These are phyloP conservation scores for Pseudopyrenochaeta lycopersici DNA, from an alignment of 2,329 filamentous ascomycete genomes.

Conservation along the genomic window DNA sequence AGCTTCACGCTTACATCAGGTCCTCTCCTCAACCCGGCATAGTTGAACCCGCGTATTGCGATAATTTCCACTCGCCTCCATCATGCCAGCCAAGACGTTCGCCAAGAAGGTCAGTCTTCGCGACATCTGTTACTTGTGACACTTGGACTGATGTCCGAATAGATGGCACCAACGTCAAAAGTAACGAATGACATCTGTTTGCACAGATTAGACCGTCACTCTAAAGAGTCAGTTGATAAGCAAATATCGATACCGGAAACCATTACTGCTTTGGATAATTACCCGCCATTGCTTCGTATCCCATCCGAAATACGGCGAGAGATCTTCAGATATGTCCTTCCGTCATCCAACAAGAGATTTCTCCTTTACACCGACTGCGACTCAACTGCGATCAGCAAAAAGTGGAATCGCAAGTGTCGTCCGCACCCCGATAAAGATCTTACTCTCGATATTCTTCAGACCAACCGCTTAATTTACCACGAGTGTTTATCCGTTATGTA, in stretches of 20 bases:
- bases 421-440: slow-evolving; percentile 45
- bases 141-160: slow-evolving; percentile 25
- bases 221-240: slow-evolving; percentile 44
- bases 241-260: slow-evolving; percentile 49
- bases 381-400: slow-evolving; percentile 47
- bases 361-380: slow-evolving; percentile 57
- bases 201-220: slow-evolving; percentile 31
- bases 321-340: slow-evolving; percentile 50
- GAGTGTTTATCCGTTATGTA: slow-evolving; percentile 51
- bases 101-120: slow-evolving; percentile 43
- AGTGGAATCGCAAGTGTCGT: slow-evolving; percentile 46
- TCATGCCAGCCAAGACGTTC: slow-evolving; percentile 46
- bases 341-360: slow-evolving; percentile 53
- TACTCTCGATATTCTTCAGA: slow-evolving; percentile 47
- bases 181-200: slow-evolving; percentile 38
- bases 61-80: neutral
- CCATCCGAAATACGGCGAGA: slow-evolving; percentile 50
- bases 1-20: neutral
- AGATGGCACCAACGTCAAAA: slow-evolving; percentile 40
- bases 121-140: slow-evolving; percentile 10
- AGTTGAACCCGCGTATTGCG: neutral
- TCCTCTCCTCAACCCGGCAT: neutral
- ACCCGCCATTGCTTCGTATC: slow-evolving; percentile 49
- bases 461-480: slow-evolving; percentile 50
- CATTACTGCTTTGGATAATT: slow-evolving; percentile 47